Percentiles rank a stretch among this genome's conserved stretches.
Conservation (phyloP, 2,329 filamentous ascomycete genomes). For the Claviceps lovelessii region DNA sequence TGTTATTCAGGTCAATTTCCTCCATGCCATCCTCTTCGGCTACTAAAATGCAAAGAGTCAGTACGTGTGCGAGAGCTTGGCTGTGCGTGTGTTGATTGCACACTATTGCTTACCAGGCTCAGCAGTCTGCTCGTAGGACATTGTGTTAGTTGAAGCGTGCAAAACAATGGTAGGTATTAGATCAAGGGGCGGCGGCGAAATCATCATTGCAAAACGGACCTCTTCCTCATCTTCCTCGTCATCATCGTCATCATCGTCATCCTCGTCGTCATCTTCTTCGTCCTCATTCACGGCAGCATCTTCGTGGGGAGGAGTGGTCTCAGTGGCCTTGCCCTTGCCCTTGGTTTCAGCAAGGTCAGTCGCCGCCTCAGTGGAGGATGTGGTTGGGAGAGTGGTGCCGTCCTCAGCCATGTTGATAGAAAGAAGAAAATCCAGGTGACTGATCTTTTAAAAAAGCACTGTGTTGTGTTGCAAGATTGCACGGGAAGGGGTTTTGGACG, state of each 20-base stretch:
- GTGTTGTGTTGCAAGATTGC: background rate
- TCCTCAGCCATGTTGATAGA: slow-evolving; percentile 30
- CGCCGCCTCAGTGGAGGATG: slow-evolving; percentile 25
- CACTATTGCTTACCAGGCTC: slow-evolving; percentile 16
- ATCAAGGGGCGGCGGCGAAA: background rate
- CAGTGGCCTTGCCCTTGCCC: slow-evolving; percentile 72
- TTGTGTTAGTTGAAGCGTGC: slow-evolving; percentile 11
- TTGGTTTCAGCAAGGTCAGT: slow-evolving; percentile 42
- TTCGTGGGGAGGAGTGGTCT: slow-evolving; percentile 39
- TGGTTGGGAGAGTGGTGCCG: slow-evolving; percentile 32
- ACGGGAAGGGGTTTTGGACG: background rate
- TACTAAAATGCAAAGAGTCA: background rate
- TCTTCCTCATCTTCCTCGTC: slow-evolving; percentile 29
- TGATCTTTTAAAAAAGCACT: background rate
- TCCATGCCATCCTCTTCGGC: slow-evolving; percentile 67
- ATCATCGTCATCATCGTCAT: slow-evolving; percentile 34
- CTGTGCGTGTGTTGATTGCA: background rate
- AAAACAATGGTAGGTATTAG: background rate
- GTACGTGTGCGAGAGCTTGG: background rate
- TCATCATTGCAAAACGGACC: slow-evolving; percentile 9
- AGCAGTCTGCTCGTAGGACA: slow-evolving; percentile 10
- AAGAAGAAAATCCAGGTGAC: background rate
- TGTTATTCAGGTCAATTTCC: slow-evolving; percentile 83
- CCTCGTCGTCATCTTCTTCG: slow-evolving; percentile 60
- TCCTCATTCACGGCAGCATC: slow-evolving; percentile 53